phyloP scores from a whole-genome alignment of 352 stramenopile genomes.

The Phytophthora meadii region DNA sequence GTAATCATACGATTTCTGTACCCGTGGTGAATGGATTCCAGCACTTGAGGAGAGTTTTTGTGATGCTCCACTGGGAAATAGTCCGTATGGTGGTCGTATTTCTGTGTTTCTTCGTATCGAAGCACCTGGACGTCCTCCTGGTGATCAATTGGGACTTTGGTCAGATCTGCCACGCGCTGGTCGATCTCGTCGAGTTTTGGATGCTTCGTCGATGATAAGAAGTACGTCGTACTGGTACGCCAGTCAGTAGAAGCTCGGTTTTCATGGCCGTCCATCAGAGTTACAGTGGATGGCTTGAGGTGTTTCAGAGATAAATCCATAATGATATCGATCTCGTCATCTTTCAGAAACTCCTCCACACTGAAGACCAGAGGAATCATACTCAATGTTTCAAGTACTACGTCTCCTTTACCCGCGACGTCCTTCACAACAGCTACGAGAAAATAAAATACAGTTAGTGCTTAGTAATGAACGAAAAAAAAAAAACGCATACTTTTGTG shows the following conservation, averaged over 20 bases:
- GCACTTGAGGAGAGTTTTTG: constrained; percentile 54
- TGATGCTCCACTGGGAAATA: constrained; percentile 60
- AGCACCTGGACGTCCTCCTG: constrained; percentile 82
- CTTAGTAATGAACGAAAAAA: too few relatives aligned
- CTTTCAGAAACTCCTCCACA: constrained; percentile 80
- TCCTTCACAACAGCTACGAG: constrained; percentile 52
- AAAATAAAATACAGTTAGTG: neutral
- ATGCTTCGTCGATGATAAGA: constrained; percentile 58
- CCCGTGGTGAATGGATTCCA: constrained; percentile 68
- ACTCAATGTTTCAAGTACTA: constrained; percentile 69
- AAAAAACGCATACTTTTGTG: constrained; percentile 54
- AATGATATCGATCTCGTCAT: constrained; percentile 85
- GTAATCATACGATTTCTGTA: constrained; percentile 89
- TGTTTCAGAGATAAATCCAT: constrained; percentile 73
- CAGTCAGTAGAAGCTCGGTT: constrained; percentile 72
- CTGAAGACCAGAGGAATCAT: constrained; percentile 74
- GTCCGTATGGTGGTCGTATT: constrained; percentile 83
- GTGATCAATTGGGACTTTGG: constrained; percentile 63
- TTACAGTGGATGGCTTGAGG: constrained; percentile 67
- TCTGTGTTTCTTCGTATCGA: constrained; percentile 75
- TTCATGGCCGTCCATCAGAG: constrained; percentile 71
- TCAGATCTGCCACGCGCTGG: constrained; percentile 62
- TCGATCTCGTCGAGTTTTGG: constrained; percentile 64
- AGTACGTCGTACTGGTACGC: constrained; percentile 86
- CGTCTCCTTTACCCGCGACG: constrained; percentile 51